A percentile compares a stretch with the other conserved stretches of the same genome.
phyloP scores from a whole-genome alignment of 2,329 filamentous ascomycete species.

The Fragosphaeria purpurea region DNA sequence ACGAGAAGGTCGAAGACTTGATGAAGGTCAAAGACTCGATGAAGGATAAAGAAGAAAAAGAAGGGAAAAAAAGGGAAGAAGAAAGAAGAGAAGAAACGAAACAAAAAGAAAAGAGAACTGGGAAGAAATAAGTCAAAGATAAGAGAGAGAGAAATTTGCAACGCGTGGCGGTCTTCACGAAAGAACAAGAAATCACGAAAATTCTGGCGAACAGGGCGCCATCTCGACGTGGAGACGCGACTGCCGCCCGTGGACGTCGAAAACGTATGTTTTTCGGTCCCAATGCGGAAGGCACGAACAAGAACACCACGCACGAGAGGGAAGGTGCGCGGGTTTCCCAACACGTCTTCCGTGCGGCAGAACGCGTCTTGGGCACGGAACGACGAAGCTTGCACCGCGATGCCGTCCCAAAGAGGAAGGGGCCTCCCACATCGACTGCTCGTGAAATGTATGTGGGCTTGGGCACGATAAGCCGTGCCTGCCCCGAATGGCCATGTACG shows the following conservation, averaged over 20 bases:
- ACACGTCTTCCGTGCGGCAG: too few relatives aligned
- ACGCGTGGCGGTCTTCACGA: too few relatives aligned
- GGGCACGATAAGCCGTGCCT: too few relatives aligned
- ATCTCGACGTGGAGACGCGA: not conserved
- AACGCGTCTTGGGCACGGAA: too few relatives aligned
- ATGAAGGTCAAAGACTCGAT: not conserved
- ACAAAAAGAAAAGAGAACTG: not conserved
- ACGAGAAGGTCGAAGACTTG: not conserved
- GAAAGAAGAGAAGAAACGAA: not conserved
- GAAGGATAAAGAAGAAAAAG: not conserved
- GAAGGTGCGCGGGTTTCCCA: constrained; percentile 1
- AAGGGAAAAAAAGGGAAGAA: not conserved
- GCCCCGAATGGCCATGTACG: too few relatives aligned
- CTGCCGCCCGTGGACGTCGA: not conserved
- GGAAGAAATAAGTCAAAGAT: not conserved
- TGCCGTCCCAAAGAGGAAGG: constrained; percentile 3
- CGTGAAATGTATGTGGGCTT: too few relatives aligned
- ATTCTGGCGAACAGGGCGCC: too few relatives aligned
- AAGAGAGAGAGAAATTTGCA: too few relatives aligned
- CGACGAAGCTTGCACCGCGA: not conserved
- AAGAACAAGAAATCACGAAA: too few relatives aligned
- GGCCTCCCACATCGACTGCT: not conserved
- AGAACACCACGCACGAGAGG: not conserved
- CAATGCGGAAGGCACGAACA: not conserved
- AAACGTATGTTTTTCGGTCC: too few relatives aligned